phyloP scores from a whole-genome alignment of 2,329 filamentous ascomycete species.

The Thelonectria discophora region DNA sequence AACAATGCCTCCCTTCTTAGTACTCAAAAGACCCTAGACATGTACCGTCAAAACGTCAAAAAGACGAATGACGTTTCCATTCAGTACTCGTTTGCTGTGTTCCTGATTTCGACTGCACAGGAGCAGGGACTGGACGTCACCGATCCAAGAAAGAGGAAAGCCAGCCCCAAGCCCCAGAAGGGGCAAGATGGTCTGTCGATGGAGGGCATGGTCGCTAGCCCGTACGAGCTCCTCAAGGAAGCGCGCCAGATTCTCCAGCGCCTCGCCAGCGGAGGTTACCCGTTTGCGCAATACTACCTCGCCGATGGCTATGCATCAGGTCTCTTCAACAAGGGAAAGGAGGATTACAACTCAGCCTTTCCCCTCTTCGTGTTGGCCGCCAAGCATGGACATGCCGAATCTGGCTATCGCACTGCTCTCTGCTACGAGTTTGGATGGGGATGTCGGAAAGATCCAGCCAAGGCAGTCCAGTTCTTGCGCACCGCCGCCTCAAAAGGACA shows the following conservation, averaged over 20 bases:
- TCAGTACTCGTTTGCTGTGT: conserved; percentile 96
- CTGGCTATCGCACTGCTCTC: conserved; percentile 89
- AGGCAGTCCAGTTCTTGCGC: conserved; percentile 93
- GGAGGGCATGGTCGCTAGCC: conserved; percentile 59
- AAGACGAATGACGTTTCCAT: conserved; percentile 92
- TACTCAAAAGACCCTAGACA: conserved; percentile 92
- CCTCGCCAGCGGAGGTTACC: conserved; percentile 86
- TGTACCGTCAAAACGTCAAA: conserved; percentile 97
- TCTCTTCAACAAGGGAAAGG: conserved; percentile 92
- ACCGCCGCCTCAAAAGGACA: conserved; percentile 92
- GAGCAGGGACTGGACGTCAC: conserved; percentile 71
- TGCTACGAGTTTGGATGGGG: conserved; percentile 99
- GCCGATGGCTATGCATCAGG: conserved; percentile 94
- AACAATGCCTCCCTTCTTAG: conserved; percentile 91
- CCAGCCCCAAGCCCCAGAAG: conserved; percentile 56
- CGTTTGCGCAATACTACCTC: conserved; percentile 97
- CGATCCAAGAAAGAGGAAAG: conserved; percentile 56
- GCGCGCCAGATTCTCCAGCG: conserved; percentile 89
- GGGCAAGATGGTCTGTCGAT: conserved; percentile 58
- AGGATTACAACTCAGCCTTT: conserved; percentile 91
- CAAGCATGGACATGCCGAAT: conserved; percentile 97
- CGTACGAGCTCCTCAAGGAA: conserved; percentile 80
- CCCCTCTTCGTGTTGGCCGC: conserved; percentile 91
- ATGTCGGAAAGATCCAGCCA: conserved; percentile 85
- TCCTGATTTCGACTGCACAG: conserved; percentile 88